A percentile compares a stretch with the other conserved stretches of the same genome.
Conservation (phyloP, 371 early-diverging fungal species). For the Rhizopus arrhizus region DNA sequence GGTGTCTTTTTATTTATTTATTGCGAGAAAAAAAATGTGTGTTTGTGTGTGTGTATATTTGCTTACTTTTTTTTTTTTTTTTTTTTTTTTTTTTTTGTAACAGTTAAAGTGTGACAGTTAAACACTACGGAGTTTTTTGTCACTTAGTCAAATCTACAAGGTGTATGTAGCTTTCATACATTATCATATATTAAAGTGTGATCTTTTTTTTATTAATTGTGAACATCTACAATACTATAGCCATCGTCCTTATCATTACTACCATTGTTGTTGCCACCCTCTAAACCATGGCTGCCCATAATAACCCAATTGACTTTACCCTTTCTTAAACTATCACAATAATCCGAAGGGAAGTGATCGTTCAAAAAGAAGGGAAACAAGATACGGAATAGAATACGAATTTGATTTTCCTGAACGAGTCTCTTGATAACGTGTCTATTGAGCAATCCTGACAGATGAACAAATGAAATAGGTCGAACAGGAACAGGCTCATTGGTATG, state of each 20-base stretch:
- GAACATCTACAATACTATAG: conserved; percentile 28
- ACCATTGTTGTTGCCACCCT: conserved; percentile 29
- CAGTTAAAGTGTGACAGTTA: background rate
- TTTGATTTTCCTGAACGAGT: conserved; percentile 48
- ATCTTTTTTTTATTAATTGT: conserved; percentile 4
- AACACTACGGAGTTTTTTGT: background rate
- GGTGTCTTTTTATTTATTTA: background rate
- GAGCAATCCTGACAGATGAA: conserved; percentile 61
- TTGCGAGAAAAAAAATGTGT: background rate
- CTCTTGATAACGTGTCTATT: conserved; percentile 57
- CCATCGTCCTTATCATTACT: conserved; percentile 7
- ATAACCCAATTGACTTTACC: conserved; percentile 50
- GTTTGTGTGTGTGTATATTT: too few relatives aligned
- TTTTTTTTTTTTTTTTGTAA: background rate
- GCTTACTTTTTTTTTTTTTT: too few relatives aligned
- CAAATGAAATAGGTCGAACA: conserved; percentile 57
- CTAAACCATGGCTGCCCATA: conserved; percentile 39
- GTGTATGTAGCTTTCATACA: too few relatives aligned
- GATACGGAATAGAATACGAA: conserved; percentile 56
- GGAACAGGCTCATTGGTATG: conserved; percentile 59
- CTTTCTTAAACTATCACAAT: conserved; percentile 53
- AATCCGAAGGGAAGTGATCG: conserved; percentile 64
- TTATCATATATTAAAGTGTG: background rate
- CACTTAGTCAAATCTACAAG: too few relatives aligned
- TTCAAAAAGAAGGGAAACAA: conserved; percentile 62